A percentile compares a stretch with the other conserved stretches of the same genome.
These are phyloP conservation scores for Nakazawaea ambrosiae DNA, from an alignment of 805 yeast genomes.

Conservation along the genomic window DNA sequence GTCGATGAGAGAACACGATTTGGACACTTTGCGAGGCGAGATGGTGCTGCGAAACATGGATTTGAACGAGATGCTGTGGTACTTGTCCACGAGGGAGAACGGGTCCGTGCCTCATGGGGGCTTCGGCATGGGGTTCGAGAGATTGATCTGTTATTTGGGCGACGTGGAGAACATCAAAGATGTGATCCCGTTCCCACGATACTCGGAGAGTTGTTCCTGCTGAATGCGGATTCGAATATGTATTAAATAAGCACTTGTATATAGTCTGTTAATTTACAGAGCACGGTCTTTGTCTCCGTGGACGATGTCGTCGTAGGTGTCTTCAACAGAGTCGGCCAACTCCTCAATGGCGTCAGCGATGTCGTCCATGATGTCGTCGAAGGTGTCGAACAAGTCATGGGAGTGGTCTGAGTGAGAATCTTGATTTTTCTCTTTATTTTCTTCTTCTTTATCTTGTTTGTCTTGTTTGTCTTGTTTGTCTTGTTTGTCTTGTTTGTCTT, in stretches of 20 bases:
- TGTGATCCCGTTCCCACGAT: slow-evolving; percentile 80
- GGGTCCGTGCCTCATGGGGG: slow-evolving; percentile 96
- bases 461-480: not conserved
- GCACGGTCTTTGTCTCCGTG: not conserved
- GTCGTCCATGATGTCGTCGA: slow-evolving; percentile 11
- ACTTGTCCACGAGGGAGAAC: slow-evolving; percentile 59
- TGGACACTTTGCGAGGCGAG: slow-evolving; percentile 37
- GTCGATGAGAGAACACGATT: slow-evolving; percentile 75
- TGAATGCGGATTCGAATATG: slow-evolving; percentile 15
- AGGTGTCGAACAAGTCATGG: slow-evolving; percentile 4
- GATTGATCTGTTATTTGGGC: slow-evolving; percentile 67
- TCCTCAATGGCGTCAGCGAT: slow-evolving; percentile 11
- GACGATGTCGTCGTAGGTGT: slow-evolving; percentile 4
- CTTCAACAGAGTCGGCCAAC: slow-evolving; percentile 9
- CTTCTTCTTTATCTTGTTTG: slow-evolving; percentile 3
- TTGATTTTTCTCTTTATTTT: not conserved
- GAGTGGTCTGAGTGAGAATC: not conserved
- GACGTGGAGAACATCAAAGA: slow-evolving; percentile 80
- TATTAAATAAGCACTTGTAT: slow-evolving; percentile 4
- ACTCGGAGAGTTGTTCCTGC: slow-evolving; percentile 46
- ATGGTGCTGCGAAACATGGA: slow-evolving; percentile 54
- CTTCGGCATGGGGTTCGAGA: slow-evolving; percentile 90
- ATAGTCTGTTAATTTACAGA: not conserved
- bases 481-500: slow-evolving; percentile 9
- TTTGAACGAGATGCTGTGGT: slow-evolving; percentile 66